A percentile compares a stretch with the other conserved stretches of the same genome.
These are phyloP conservation scores for Dactylellina cionopaga DNA, from an alignment of 2,329 filamentous ascomycete genomes.

Conservation along the genomic window DNA sequence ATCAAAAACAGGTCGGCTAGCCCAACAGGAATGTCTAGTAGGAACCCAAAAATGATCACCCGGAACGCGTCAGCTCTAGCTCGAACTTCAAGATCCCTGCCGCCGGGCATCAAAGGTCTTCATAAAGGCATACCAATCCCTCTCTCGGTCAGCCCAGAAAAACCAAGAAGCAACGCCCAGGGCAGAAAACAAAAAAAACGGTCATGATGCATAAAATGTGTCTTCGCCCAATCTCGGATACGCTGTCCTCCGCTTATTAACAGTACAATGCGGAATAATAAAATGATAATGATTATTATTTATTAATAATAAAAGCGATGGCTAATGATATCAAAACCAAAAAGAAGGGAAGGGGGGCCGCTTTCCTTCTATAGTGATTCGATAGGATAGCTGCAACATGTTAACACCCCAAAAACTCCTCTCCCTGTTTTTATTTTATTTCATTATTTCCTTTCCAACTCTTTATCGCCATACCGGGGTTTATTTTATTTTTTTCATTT, in stretches of 20 bases:
- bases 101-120: too few species aligned
- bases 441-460: neutral
- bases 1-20: slow-evolving; percentile 3
- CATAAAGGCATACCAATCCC: slow-evolving; percentile 18
- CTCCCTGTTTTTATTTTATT: neutral
- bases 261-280: slow-evolving; percentile 17
- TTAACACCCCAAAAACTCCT: neutral
- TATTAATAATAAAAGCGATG: slow-evolving; percentile 1
- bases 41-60: slow-evolving; percentile 7
- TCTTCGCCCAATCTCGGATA: slow-evolving; percentile 15
- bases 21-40: slow-evolving; percentile 15
- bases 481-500: too few species aligned
- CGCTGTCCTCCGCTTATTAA: slow-evolving; percentile 12
- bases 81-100: neutral
- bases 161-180: neutral
- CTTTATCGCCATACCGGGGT: too few species aligned
- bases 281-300: neutral
- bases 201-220: neutral
- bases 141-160: slow-evolving; percentile 17
- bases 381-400: slow-evolving; percentile 3
- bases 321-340: too few species aligned
- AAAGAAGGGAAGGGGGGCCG: slow-evolving; percentile 1
- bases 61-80: slow-evolving; percentile 14
- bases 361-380: too few species aligned
- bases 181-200: neutral